A percentile compares a stretch with the other conserved stretches of the same genome.
Conservation (phyloP, 2,329 filamentous ascomycete species). For the Calonectria pauciramosa region DNA sequence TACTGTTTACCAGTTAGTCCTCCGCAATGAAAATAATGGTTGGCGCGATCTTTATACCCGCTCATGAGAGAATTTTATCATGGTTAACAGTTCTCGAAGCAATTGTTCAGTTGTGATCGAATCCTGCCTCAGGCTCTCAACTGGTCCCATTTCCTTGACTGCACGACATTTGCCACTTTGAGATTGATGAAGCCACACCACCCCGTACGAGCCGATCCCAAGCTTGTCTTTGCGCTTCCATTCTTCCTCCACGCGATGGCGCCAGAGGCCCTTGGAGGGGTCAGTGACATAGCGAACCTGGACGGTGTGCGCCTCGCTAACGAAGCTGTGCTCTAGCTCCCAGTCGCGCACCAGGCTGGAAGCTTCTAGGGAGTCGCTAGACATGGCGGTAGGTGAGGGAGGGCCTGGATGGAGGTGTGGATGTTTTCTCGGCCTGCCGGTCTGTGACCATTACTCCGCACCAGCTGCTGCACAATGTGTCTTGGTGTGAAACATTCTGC, state of each 20-base stretch:
- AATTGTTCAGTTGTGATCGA: background rate
- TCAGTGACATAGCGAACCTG: background rate
- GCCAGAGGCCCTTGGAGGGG: background rate
- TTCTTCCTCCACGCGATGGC: background rate
- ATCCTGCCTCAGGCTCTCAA: too few relatives aligned
- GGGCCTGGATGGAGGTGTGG: too few relatives aligned
- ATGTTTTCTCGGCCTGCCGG: too few relatives aligned
- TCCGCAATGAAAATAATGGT: background rate
- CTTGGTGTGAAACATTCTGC: too few relatives aligned
- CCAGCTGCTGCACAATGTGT: too few relatives aligned
- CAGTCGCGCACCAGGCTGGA: background rate
- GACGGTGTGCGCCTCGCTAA: background rate
- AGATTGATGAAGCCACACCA: background rate
- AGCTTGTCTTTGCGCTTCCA: background rate
- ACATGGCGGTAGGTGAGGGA: too few relatives aligned
- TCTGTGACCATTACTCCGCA: too few relatives aligned
- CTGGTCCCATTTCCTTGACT: background rate
- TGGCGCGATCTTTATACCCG: background rate
- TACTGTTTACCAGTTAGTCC: background rate
- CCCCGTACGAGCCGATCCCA: background rate
- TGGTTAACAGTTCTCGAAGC: background rate
- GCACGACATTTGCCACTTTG: background rate
- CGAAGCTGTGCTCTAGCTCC: background rate
- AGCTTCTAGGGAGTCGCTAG: background rate
- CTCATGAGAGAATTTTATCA: slow-evolving; percentile 17